Evolutionary conservation across 2,329 filamentous ascomycete species (phyloP).

Genomic region (Penicillium hesseltinei): DNA sequence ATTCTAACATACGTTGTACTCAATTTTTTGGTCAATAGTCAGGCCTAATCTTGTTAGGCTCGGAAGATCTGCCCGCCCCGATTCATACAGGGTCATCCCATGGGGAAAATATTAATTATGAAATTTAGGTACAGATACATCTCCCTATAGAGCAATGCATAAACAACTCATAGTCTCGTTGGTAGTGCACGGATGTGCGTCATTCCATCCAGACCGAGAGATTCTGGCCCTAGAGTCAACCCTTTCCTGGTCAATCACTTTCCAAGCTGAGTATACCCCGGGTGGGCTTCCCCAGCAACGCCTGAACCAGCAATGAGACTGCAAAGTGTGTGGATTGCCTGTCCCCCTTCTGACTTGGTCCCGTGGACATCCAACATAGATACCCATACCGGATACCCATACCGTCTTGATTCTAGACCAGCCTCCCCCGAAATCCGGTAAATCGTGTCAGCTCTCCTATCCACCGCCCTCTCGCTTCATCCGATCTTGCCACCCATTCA

Average conservation of each 20-base stretch:
- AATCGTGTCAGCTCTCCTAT: conserved; percentile 9
- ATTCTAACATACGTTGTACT: background rate
- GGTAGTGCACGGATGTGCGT: conserved; percentile 6
- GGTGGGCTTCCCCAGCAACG: conserved; percentile 7
- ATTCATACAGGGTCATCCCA: background rate
- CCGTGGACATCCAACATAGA: background rate
- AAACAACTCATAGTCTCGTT: conserved; percentile 8
- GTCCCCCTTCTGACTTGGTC: background rate
- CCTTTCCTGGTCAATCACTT: conserved; percentile 12
- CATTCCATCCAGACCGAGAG: conserved; percentile 7
- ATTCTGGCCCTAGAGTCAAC: conserved; percentile 8
- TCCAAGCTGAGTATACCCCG: conserved; percentile 3
- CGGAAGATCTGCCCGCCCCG: conserved; percentile 5
- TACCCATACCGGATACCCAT: background rate
- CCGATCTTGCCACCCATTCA: conserved; percentile 45
- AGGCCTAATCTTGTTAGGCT: conserved; percentile 6
- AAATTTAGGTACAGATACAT: background rate
- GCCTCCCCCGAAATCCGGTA: background rate
- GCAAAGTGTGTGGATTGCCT: conserved; percentile 6
- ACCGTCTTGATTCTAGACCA: conserved; percentile 12
- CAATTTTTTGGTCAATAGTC: background rate
- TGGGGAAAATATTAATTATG: conserved; percentile 2
- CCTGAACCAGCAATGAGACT: conserved; percentile 7
- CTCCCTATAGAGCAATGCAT: background rate
- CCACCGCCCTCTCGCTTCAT: conserved; percentile 35